Evolutionary conservation across 2,329 filamentous ascomycete species (phyloP), one percentile per base, ranked within the genome.

Genomic region (Talaromyces pinophilus): DNA sequence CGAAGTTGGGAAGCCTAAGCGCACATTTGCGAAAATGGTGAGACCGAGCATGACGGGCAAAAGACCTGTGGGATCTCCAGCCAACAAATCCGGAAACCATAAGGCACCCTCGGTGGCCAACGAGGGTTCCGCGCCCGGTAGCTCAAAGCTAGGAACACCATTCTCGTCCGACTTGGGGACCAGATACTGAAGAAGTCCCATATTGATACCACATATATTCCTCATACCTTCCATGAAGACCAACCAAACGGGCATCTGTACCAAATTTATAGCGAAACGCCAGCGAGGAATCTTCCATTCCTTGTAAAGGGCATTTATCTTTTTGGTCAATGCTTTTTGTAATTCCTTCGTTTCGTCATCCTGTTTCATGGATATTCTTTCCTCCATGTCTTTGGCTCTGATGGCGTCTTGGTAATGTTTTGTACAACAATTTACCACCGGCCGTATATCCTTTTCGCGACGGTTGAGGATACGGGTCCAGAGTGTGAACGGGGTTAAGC

Each of bases 51-150:
- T 66, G 48, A 82, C 77, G 0, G 86, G 85, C 1, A 88, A 77
- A 1, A 79, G 69, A 2, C 82, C 75, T 2, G 80, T 81, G 0
- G 85, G 80, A 70, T 89, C 87, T 8, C 84, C 76, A 0, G 80
- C 71, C 5, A 85, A 76, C 15, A 90, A 80, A 72, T 89, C 81
- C 0, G 82, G 80, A 65, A 88, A 88, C 87, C 87, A 90, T 1
- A 87, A 77, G 2, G 83, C 80, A n/a, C 87, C 87, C 75, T 88
- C 87, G 7, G 73, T 80, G 5, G 82, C 80, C 17, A 89, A 75
- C 4, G 82, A 80, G 2, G 82, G 81, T 69, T 87, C 84, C 38
- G 83, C 54, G 28, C 78, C 67, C 44, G 74, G 62, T 28, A 71
- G 62, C 13, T 68, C 64, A 54, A 70, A 57, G 17, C 64, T 64